Evolutionary conservation across 345 rosid species (phyloP).

Genomic region (Lepidium sativum): DNA sequence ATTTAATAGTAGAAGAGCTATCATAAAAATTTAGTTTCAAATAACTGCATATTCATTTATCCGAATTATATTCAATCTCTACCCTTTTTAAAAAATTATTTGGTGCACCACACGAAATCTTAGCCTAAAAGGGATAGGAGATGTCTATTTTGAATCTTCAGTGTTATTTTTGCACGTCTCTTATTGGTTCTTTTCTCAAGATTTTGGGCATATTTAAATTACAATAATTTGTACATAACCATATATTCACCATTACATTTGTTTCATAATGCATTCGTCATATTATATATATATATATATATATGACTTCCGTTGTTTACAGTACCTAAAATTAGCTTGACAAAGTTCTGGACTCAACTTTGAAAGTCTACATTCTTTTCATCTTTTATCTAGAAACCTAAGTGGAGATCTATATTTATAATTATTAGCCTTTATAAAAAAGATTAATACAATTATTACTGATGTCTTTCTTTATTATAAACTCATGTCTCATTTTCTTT

Average conservation of each 20-base stretch:
- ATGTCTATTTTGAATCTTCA: background rate
- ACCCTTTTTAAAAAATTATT: background rate
- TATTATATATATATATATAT: background rate
- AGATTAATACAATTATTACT: background rate
- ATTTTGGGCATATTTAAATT: conserved; percentile 13
- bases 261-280: background rate
- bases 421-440: no score
- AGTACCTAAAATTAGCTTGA: background rate
- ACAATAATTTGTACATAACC: background rate
- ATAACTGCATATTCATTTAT: background rate
- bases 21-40: background rate
- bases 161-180: conserved; percentile 3
- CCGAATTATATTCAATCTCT: background rate
- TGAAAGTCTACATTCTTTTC: background rate
- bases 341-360: background rate
- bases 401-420: background rate
- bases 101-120: conserved; percentile 19
- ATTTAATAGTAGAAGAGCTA: background rate
- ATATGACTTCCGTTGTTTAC: background rate
- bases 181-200: conserved; percentile 16
- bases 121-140: conserved; percentile 1
- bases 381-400: background rate
- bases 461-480: background rate
- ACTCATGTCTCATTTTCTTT: background rate
- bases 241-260: background rate